phyloP scores from a whole-genome alignment of 805 yeast species.

The Yarrowia porcina region DNA sequence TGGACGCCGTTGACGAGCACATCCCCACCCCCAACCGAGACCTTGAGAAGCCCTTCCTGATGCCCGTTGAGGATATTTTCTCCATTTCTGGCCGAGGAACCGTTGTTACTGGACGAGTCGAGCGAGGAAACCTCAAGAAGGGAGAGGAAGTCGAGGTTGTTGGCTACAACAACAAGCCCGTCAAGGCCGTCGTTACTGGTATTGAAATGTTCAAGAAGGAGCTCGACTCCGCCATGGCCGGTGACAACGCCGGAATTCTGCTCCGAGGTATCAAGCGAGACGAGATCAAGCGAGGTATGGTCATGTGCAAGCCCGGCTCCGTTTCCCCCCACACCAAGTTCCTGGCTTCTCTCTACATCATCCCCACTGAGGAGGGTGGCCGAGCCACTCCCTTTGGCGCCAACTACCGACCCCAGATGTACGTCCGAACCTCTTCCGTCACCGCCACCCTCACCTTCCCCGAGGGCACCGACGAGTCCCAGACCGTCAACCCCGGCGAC shows the following conservation, averaged over 20 bases:
- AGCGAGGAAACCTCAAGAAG: slow-evolving; percentile 95
- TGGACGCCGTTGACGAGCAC: slow-evolving; percentile 88
- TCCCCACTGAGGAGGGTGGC: slow-evolving; percentile 98
- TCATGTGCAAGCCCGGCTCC: slow-evolving; percentile 86
- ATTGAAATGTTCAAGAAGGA: slow-evolving; percentile 99
- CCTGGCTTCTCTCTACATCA: slow-evolving; percentile 87
- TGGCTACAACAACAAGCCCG: slow-evolving; percentile 80
- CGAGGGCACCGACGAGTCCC: slow-evolving; percentile 74
- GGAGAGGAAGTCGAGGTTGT: slow-evolving; percentile 98
- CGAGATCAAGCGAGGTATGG: slow-evolving; percentile 96
- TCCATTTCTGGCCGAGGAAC: slow-evolving; percentile 99
- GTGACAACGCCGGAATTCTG: slow-evolving; percentile 97
- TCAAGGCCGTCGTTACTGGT: slow-evolving; percentile 95
- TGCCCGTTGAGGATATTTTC: slow-evolving; percentile 97
- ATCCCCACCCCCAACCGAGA: slow-evolving; percentile 97
- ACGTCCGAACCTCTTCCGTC: slow-evolving; percentile 93
- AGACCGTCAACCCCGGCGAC: slow-evolving; percentile 97
- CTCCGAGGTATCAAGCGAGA: slow-evolving; percentile 98
- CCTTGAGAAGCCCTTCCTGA: slow-evolving; percentile 89
- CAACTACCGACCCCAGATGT: slow-evolving; percentile 97
- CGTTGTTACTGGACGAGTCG: slow-evolving; percentile 98
- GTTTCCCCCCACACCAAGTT: slow-evolving; percentile 91
- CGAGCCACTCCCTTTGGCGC: slow-evolving; percentile 97
- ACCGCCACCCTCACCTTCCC: slow-evolving; percentile 91
- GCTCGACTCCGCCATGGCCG: slow-evolving; percentile 95